Evolutionary conservation across 2,329 filamentous ascomycete species (phyloP).

Genomic region (Clarireedia monteithiana): DNA sequence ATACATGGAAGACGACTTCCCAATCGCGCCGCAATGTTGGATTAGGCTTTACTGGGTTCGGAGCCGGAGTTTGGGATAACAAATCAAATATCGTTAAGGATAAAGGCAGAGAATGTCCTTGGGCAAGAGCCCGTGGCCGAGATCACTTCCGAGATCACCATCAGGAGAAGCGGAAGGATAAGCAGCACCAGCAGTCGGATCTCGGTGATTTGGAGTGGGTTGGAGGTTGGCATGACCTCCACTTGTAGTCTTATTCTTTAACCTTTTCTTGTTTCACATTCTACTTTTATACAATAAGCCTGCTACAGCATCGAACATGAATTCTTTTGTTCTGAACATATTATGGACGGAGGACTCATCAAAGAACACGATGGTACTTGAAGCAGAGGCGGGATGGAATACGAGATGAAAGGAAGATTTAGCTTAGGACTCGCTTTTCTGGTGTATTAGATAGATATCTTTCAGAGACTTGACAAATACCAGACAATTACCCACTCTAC

Average conservation of each 20-base stretch:
- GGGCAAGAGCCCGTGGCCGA: constrained; percentile 38
- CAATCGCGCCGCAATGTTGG: constrained; percentile 35
- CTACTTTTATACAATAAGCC: constrained; percentile 5
- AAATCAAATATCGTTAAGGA: constrained; percentile 29
- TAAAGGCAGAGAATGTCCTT: constrained; percentile 40
- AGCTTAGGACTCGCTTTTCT: constrained; percentile 30
- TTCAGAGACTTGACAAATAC: constrained; percentile 25
- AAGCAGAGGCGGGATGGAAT: constrained; percentile 1
- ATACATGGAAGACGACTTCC: constrained; percentile 32
- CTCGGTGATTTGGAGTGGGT: constrained; percentile 83
- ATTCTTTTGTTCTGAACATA: constrained; percentile 10
- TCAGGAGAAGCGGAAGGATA: constrained; percentile 30
- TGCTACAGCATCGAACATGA: constrained; percentile 13
- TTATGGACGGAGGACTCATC: not conserved
- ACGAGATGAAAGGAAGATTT: constrained; percentile 10
- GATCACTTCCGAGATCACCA: constrained; percentile 32
- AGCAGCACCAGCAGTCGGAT: constrained; percentile 46
- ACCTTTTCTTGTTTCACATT: constrained; percentile 7
- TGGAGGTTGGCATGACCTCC: constrained; percentile 71
- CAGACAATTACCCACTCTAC: constrained; percentile 32
- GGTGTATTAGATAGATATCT: constrained; percentile 28
- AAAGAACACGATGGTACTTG: not conserved
- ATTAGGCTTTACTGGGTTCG: constrained; percentile 41
- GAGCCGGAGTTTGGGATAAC: constrained; percentile 29
- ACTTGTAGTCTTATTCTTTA: constrained; percentile 42